phyloP scores from a whole-genome alignment of 2,329 filamentous ascomycete genomes.

The Aspergillus spinulosporus region DNA sequence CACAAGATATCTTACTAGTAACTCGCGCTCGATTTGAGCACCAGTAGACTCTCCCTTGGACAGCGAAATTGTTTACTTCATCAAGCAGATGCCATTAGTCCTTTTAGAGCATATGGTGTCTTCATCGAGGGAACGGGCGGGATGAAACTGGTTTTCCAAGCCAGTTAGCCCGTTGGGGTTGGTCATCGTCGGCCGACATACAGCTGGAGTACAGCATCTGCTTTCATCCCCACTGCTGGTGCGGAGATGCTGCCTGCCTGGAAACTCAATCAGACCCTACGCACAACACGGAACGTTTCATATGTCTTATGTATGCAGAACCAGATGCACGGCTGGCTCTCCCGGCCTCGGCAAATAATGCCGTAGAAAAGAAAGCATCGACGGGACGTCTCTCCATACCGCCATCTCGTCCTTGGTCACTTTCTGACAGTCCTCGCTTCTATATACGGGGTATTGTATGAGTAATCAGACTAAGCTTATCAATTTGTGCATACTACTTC shows the following conservation, averaged over 20 bases:
- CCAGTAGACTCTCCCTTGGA: background rate
- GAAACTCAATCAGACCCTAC: background rate
- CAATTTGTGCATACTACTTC: background rate
- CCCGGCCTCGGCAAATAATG: background rate
- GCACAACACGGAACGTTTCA: background rate
- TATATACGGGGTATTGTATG: too few relatives aligned
- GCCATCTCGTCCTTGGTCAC: background rate
- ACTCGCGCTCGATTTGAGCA: background rate
- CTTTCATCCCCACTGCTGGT: conserved; percentile 21
- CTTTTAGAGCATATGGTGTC: background rate
- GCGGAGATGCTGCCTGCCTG: conserved; percentile 22
- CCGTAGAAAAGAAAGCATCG: too few relatives aligned
- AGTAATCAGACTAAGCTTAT: background rate
- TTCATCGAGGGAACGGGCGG: background rate
- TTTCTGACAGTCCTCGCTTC: background rate
- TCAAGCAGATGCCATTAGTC: background rate
- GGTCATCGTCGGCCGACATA: background rate
- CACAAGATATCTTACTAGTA: background rate
- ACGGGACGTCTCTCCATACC: too few relatives aligned
- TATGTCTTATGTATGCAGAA: background rate
- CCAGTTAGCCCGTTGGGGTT: background rate
- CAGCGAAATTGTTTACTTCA: background rate
- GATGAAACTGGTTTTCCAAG: too few relatives aligned
- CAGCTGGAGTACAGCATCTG: conserved; percentile 6
- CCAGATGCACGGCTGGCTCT: background rate